phyloP scores from a whole-genome alignment of 495 filamentous ascomycete genomes.

The Pseudevernia furfuracea region DNA sequence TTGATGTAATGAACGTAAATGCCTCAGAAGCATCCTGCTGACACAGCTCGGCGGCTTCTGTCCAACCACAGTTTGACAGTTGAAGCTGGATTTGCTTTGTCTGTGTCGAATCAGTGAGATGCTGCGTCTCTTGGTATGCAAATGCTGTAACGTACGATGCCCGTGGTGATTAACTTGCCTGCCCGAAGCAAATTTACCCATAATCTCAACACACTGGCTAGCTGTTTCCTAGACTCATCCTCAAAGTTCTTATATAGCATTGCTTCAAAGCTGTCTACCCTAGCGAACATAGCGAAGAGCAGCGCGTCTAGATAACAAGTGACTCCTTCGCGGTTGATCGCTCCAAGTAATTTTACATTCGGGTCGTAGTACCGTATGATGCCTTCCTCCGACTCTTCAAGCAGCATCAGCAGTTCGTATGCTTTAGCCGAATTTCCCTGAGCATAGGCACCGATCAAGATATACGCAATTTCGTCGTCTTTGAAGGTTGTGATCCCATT shows the following conservation, averaged over 20 bases:
- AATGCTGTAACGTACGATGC: conserved; percentile 57
- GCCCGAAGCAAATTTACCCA: conserved; percentile 90
- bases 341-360: conserved; percentile 65
- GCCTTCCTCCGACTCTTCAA: conserved; percentile 73
- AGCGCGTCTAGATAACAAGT: conserved; percentile 89
- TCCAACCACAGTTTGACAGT: conserved; percentile 84
- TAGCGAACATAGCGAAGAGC: conserved; percentile 95
- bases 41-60: conserved; percentile 61
- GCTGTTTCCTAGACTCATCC: conserved; percentile 58
- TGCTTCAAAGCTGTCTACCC: conserved; percentile 80
- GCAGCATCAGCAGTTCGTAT: conserved; percentile 62
- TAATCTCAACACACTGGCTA: conserved; percentile 67
- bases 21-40: conserved; percentile 96
- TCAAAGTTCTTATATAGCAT: conserved; percentile 70
- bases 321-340: conserved; percentile 74
- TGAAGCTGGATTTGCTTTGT: conserved; percentile 75
- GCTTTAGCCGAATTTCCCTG: conserved; percentile 67
- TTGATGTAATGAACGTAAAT: conserved; percentile 88
- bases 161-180: conserved; percentile 75
- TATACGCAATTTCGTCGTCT: conserved; percentile 62
- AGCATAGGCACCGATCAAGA: conserved; percentile 55
- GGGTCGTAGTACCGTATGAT: conserved; percentile 67
- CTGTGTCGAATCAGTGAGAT: conserved; percentile 36
- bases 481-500: conserved; percentile 47
- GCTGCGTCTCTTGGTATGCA: not conserved